Conservation (phyloP, 768 basidiomycete species). For the Lactifluus hygrophoroides region DNA sequence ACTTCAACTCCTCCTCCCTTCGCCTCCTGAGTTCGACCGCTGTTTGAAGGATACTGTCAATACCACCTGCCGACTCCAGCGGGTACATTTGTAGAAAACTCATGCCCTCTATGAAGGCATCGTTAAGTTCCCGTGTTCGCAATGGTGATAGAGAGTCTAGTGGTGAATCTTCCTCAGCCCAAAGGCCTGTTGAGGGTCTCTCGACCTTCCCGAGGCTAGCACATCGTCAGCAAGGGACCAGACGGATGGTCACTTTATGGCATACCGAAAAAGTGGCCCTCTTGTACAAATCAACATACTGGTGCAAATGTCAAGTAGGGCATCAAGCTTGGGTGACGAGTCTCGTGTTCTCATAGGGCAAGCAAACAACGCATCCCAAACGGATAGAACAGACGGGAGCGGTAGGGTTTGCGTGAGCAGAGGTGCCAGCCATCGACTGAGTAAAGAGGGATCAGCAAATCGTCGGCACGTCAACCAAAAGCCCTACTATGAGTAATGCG, state of each 20-base stretch:
- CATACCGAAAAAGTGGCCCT: constrained; percentile 46
- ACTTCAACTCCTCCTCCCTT: constrained; percentile 35
- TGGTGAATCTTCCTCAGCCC: constrained; percentile 38
- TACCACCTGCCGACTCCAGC: constrained; percentile 54
- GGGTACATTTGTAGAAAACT: constrained; percentile 59
- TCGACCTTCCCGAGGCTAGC: constrained; percentile 47
- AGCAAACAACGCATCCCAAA: constrained; percentile 70
- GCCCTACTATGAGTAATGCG: constrained; percentile 74
- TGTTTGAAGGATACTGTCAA: constrained; percentile 61
- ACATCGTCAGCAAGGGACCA: neutral
- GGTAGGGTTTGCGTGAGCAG: constrained; percentile 69
- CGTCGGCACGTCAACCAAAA: constrained; percentile 8
- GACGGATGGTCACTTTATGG: neutral
- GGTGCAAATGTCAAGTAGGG: constrained; percentile 60
- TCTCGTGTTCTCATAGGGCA: constrained; percentile 44
- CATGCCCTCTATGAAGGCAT: constrained; percentile 61
- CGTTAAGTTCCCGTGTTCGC: constrained; percentile 44
- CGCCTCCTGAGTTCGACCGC: constrained; percentile 51
- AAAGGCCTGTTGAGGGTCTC: constrained; percentile 39
- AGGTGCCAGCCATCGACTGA: constrained; percentile 68
- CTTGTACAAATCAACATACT: constrained; percentile 58
- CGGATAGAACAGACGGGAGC: constrained; percentile 43
- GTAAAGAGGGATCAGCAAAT: neutral
- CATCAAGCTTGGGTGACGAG: constrained; percentile 54
- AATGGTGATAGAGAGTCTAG: constrained; percentile 36